Evolutionary conservation across 1,139 yeast genomes (phyloP), one percentile per base, ranked within the genome.

Genomic region (Sugiyamaella pinicola): DNA sequence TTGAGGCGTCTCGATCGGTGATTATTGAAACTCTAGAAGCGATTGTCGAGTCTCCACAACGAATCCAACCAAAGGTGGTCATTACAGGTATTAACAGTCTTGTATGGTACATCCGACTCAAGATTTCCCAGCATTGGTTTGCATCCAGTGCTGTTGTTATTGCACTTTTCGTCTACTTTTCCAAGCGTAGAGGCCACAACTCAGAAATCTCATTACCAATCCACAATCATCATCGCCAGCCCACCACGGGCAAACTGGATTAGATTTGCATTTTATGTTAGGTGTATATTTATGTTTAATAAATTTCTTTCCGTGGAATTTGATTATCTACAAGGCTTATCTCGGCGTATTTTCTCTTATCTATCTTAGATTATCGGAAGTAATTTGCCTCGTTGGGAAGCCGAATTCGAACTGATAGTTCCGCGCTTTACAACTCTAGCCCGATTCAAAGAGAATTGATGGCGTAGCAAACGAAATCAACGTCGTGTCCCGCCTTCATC

Each of bases 11-110:
- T 5, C 57, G 68, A 22, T 54, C 68, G 3, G 55, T 57, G 13
- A 58, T 70, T 15, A 51, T 69, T 13, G 70, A 65, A 22, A 61
- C 67, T n/a, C 46, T 69, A 24, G 61, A 61, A 35, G 55, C 58
- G 3, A 61, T 65, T 35, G 33, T 64, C 21, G 55, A 59, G 28
- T 61, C 59, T 26, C 61, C 61, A 34, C 58, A 61, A n/a, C 55
- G 59, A 41, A 55, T 67, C 41, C 58, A 58, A 18, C 61, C 69
- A 15, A 63, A 63, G 53, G 58, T 66, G 13, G 50, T 61, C 18
- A 55, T 55, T 29, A 56, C 57, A 35, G 58, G 63, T 6, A 28
- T 58, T 41, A 31, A 47, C n/a, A 58, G 64, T 35, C 54, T 56
- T 46, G 47, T 57, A n/a, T 54, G 55, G 44, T 52, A 47, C 34